Conservation (phyloP, 768 basidiomycete genomes). For the Dacryopinax primogenitus region DNA sequence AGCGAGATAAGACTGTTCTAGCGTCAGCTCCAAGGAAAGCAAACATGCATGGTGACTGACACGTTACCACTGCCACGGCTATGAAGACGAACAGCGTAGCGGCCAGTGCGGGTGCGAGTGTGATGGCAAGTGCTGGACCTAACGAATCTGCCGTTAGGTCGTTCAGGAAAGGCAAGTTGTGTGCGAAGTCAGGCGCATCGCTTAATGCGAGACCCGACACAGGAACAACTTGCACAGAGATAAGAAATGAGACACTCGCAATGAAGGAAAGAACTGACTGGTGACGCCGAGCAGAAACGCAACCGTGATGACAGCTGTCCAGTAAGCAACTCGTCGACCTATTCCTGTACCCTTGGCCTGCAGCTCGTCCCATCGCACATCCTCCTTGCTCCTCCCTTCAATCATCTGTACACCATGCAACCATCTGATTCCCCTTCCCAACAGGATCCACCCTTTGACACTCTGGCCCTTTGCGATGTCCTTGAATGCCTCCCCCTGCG, state of each 20-base stretch:
- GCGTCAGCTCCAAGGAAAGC: constrained; percentile 12
- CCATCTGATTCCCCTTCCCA: constrained; percentile 53
- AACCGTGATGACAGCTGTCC: constrained; percentile 42
- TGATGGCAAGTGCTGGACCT: constrained; percentile 50
- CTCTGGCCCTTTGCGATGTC: constrained; percentile 55
- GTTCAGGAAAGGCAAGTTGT: constrained; percentile 56
- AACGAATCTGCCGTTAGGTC: constrained; percentile 24
- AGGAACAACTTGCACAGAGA: constrained; percentile 44
- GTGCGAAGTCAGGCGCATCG: constrained; percentile 57
- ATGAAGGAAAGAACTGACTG: constrained; percentile 35
- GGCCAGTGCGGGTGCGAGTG: constrained; percentile 53
- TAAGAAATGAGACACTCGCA: constrained; percentile 7
- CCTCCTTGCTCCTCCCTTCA: constrained; percentile 69
- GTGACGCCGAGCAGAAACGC: constrained; percentile 42
- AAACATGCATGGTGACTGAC: constrained; percentile 32
- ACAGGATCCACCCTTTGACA: constrained; percentile 66
- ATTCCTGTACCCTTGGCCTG: constrained; percentile 42
- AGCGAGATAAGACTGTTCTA: constrained; percentile 38
- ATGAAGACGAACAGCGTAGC: constrained; percentile 46
- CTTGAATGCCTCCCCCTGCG: constrained; percentile 52
- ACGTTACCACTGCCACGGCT: constrained; percentile 40
- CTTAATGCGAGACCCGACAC: constrained; percentile 53
- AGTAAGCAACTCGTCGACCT: constrained; percentile 38
- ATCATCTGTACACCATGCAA: constrained; percentile 55
- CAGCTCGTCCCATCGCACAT: constrained; percentile 67